phyloP scores from a whole-genome alignment of 176 grass and related monocot species.

The Typha latifolia region DNA sequence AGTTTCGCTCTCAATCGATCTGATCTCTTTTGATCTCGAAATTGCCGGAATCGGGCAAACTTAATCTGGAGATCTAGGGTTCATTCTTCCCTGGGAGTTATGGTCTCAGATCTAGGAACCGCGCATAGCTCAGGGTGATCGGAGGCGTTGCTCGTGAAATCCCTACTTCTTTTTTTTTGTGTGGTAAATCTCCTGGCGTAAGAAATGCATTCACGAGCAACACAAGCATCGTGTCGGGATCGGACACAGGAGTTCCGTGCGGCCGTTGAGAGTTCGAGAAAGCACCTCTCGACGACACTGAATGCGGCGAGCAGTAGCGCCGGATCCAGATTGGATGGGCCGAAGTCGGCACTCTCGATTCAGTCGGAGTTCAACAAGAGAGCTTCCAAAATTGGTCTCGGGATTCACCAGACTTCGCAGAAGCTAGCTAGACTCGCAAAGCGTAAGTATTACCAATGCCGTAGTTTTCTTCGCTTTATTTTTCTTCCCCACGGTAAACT shows the following conservation, averaged over 20 bases:
- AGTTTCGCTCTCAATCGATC: too few relatives aligned
- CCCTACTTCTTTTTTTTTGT: too few relatives aligned
- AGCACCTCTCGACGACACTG: slow-evolving; percentile 24
- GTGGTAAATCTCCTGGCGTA: background rate
- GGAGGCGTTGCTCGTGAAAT: background rate
- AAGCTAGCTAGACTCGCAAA: slow-evolving; percentile 83
- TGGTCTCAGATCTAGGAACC: background rate
- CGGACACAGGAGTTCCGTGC: slow-evolving; percentile 78
- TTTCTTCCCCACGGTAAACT: background rate
- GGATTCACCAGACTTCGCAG: slow-evolving; percentile 88
- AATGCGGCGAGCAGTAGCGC: slow-evolving; percentile 14
- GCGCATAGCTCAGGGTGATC: background rate
- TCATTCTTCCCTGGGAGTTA: background rate
- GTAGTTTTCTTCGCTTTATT: background rate
- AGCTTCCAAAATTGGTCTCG: slow-evolving; percentile 82
- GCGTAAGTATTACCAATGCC: slow-evolving; percentile 24
- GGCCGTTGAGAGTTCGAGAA: slow-evolving; percentile 61
- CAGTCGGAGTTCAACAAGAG: slow-evolving; percentile 82
- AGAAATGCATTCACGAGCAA: slow-evolving; percentile 46
- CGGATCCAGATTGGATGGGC: slow-evolving; percentile 31
- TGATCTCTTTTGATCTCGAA: too few relatives aligned
- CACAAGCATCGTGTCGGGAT: slow-evolving; percentile 77
- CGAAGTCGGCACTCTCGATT: slow-evolving; percentile 27
- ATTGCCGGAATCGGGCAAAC: too few relatives aligned
- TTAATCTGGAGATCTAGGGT: background rate